These are phyloP conservation scores for Mesembryanthemum crystallinum DNA, from an alignment of 148 eudicot genomes.

Conservation along the genomic window DNA sequence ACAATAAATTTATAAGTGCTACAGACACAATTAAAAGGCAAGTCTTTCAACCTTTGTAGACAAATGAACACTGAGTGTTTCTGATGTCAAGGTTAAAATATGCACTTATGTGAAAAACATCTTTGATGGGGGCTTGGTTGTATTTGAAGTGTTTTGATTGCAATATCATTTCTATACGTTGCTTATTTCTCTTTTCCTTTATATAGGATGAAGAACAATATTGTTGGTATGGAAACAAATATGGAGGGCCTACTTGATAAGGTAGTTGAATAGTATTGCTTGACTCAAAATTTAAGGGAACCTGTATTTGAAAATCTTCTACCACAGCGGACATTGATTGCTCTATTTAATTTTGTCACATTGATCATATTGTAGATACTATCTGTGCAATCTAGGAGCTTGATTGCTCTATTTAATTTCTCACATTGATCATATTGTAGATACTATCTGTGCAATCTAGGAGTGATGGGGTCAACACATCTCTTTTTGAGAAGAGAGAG, in stretches of 20 bases:
- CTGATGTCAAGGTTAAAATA: not conserved
- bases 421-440: slow-evolving; percentile 41
- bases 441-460: slow-evolving; percentile 91
- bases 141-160: not conserved
- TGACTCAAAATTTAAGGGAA: not conserved
- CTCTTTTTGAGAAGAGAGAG: slow-evolving; percentile 90
- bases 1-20: slow-evolving; percentile 97
- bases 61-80: slow-evolving; percentile 4
- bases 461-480: slow-evolving; percentile 95
- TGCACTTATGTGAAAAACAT: not conserved
- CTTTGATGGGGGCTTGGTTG: not conserved
- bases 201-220: slow-evolving; percentile 87
- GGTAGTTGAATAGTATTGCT: slow-evolving; percentile 43
- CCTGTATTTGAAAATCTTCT: not conserved
- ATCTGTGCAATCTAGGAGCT: slow-evolving; percentile 96
- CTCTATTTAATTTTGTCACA: slow-evolving; percentile 5
- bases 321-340: slow-evolving; percentile 1
- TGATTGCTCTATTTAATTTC: slow-evolving; percentile 6
- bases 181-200: slow-evolving; percentile 9
- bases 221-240: slow-evolving; percentile 94
- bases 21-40: slow-evolving; percentile 94
- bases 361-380: slow-evolving; percentile 56
- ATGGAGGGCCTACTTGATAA: slow-evolving; percentile 97
- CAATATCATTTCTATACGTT: not conserved
- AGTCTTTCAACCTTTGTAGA: slow-evolving; percentile 10